phyloP scores from a whole-genome alignment of 2,329 filamentous ascomycete genomes.

The Laburnicola sp. region DNA sequence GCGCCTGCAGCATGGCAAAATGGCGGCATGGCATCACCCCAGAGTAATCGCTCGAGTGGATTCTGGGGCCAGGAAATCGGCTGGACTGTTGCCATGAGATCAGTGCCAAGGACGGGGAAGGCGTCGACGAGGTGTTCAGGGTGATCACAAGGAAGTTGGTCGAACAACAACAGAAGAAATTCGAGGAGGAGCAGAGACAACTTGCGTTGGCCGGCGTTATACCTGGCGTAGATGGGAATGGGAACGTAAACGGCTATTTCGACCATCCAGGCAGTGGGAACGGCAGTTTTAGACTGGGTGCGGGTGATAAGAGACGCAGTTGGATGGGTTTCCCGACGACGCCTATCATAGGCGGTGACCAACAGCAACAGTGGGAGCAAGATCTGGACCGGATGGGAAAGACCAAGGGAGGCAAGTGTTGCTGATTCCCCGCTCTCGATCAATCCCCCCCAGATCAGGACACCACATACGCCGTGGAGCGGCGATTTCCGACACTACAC shows the following conservation, averaged over 20 bases:
- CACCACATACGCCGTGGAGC: not conserved
- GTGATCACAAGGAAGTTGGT: constrained; percentile 83
- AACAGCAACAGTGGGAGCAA: constrained; percentile 40
- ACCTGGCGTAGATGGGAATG: constrained; percentile 44
- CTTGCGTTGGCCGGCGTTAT: constrained; percentile 50
- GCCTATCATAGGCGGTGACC: constrained; percentile 35
- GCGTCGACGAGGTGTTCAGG: constrained; percentile 94
- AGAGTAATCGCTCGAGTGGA: constrained; percentile 63
- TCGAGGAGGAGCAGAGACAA: constrained; percentile 55
- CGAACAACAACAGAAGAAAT: constrained; percentile 67
- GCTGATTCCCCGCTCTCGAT: constrained; percentile 17
- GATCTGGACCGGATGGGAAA: constrained; percentile 36
- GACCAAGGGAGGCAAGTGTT: constrained; percentile 43
- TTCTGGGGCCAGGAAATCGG: constrained; percentile 92
- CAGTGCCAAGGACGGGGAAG: constrained; percentile 88
- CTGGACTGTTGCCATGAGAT: constrained; percentile 98
- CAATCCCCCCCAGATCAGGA: no score
- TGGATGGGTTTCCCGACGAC: constrained; percentile 65
- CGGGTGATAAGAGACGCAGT: constrained; percentile 65
- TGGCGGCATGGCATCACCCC: constrained; percentile 50
- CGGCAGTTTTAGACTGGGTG: constrained; percentile 63
- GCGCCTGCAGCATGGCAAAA: constrained; percentile 44
- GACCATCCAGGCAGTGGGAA: constrained; percentile 53
- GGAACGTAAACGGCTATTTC: constrained; percentile 50
- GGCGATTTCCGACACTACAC: not conserved